Percentiles rank a stretch among this genome's conserved stretches.
Evolutionary conservation across 2,329 filamentous ascomycete genomes (phyloP).

Genomic region (Arthrocladium fulminans): DNA sequence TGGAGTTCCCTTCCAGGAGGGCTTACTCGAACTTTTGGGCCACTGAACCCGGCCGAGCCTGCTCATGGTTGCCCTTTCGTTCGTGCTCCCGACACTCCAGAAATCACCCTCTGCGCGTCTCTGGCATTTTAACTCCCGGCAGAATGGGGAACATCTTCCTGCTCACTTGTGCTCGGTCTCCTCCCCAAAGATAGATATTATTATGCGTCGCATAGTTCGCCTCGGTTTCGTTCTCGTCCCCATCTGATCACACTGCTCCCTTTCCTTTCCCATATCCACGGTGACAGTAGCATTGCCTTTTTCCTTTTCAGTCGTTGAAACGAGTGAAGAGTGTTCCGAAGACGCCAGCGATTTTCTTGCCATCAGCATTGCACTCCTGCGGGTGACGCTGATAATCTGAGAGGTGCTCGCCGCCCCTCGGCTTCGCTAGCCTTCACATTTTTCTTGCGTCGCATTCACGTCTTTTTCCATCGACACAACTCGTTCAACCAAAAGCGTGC

Average conservation of each 20-base stretch:
- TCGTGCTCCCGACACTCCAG: conserved; percentile 4
- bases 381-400: not conserved
- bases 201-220: conserved; percentile 7
- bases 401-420: not conserved
- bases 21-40: not conserved
- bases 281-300: not conserved
- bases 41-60: not conserved
- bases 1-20: conserved; percentile 3
- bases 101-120: conserved; percentile 3
- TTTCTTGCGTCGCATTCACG: not conserved
- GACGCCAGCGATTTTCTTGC: not conserved
- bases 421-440: not conserved
- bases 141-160: not conserved
- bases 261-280: not conserved
- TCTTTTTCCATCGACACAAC: conserved; percentile 8
- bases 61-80: not conserved
- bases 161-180: not conserved
- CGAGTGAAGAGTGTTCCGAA: not conserved
- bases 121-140: conserved; percentile 3
- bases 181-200: not conserved
- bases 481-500: not conserved
- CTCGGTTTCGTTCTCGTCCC: conserved; percentile 1
- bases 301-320: not conserved
- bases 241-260: not conserved
- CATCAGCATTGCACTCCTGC: not conserved